Base-by-base conservation (phyloP, 208 protist species). In the Acanthamoeba healyi region DNA sequence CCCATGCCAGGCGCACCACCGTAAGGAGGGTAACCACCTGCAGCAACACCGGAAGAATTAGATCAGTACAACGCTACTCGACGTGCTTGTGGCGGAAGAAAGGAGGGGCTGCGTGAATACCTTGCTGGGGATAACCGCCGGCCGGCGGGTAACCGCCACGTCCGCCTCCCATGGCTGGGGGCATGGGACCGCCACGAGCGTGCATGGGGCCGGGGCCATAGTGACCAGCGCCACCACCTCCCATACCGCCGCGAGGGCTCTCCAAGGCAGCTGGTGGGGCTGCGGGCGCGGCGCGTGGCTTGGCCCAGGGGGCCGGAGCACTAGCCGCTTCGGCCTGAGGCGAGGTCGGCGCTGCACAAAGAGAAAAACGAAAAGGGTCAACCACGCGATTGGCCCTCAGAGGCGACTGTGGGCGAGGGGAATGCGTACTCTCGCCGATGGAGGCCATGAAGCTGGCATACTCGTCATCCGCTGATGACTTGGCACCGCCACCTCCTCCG, bases 371-470 rank as follows among this genome's bases (percentile, higher is more conserved):
- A 77, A n/a, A 84, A 92, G 10, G 86, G 67, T 77, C 32, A 44
- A 22, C 0, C 24, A 70, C 32, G 2, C 54, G 81, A 84, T 1
- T 1, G 4, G 46, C n/a, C n/a, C n/a, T n/a, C n/a, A n/a, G n/a
- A n/a, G n/a, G n/a, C n/a, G n/a, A n/a, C n/a, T n/a, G n/a, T 12
- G 12, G 6, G 49, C 15, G 15, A 54, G 19, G 46, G 46, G 40
- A 9, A n/a, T 15, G 29, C n/a, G 67, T 81, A 93, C 63, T 34
- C n/a, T 74, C 61, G 12, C 58, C 88, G 58, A 93, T 81, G 19
- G 67, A 74, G 34, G 67, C 88, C 58, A 93, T 82, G 46, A 93
- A 93, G 44, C 36, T 63, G 19, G 67, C 88, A 26, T 74, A 74
- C n/a, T 70, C 84, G 56, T 90, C 56, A 32, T 63, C 84, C 0